phyloP scores from a whole-genome alignment of 2,329 filamentous ascomycete genomes.

The Pleurostoma richardsiae region DNA sequence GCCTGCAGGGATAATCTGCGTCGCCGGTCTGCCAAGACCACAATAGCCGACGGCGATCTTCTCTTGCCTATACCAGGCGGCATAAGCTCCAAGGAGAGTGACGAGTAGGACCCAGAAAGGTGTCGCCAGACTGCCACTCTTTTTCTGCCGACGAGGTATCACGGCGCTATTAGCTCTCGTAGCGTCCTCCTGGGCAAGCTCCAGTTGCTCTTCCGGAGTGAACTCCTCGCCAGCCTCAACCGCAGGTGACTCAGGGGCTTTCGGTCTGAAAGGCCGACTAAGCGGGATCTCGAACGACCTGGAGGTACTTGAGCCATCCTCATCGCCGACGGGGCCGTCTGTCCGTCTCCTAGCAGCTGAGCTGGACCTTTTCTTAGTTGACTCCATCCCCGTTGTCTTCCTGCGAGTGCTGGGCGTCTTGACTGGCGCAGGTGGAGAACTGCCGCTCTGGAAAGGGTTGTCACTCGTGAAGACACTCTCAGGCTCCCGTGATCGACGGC shows the following conservation, averaged over 20 bases:
- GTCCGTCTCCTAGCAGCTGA: constrained; percentile 37
- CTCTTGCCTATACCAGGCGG: constrained; percentile 84
- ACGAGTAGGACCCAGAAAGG: constrained; percentile 68
- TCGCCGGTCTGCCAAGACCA: constrained; percentile 66
- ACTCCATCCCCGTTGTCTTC: constrained; percentile 38
- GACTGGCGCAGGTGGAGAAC: constrained; percentile 55
- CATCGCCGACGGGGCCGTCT: constrained; percentile 39
- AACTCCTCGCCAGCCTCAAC: constrained; percentile 84
- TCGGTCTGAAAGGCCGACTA: constrained; percentile 27
- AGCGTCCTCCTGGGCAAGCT: constrained; percentile 66
- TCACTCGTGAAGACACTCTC: constrained; percentile 77
- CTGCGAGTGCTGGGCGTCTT: constrained; percentile 44
- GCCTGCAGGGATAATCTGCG: constrained; percentile 40
- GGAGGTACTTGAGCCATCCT: constrained; percentile 46
- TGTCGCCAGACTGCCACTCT: constrained; percentile 44
- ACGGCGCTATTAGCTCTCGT: constrained; percentile 43
- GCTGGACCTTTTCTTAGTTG: constrained; percentile 30
- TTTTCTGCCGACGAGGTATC: constrained; percentile 32
- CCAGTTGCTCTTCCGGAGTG: constrained; percentile 82
- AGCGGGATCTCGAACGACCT: constrained; percentile 55
- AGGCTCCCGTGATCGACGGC: constrained; percentile 34
- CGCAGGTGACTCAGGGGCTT: constrained; percentile 25
- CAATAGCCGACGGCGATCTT: constrained; percentile 97
- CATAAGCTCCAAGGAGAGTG: constrained; percentile 67
- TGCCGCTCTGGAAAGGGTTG: constrained; percentile 89